Conservation (phyloP, 176 grass and related monocot genomes). For the Themeda triandra region DNA sequence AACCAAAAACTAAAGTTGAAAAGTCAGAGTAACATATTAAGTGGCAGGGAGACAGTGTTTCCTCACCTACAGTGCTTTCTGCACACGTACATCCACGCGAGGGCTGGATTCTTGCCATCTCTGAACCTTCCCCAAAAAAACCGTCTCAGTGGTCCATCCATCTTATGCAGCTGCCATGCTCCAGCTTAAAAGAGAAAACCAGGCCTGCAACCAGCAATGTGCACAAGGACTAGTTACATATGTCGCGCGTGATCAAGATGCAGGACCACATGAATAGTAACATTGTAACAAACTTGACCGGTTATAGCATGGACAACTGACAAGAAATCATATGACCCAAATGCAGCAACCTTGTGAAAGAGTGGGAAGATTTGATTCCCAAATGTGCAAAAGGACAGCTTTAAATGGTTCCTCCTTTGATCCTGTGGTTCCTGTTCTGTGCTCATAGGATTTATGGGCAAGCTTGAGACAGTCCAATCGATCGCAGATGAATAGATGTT, state of each 20-base stretch:
- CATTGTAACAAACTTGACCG: constrained; percentile 31
- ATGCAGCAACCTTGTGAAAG: constrained; percentile 6
- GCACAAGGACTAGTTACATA: constrained; percentile 42
- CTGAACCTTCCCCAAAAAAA: constrained; percentile 40
- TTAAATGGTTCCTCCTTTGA: neutral
- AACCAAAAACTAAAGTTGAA: neutral
- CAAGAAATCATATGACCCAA: constrained; percentile 12
- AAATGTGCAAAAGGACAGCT: neutral
- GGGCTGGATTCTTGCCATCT: constrained; percentile 33
- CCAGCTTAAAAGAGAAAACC: constrained; percentile 36
- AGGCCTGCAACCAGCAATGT: constrained; percentile 33
- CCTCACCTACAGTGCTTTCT: constrained; percentile 37
- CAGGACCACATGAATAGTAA: constrained; percentile 43
- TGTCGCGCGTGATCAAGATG: constrained; percentile 21
- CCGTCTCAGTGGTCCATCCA: constrained; percentile 37
- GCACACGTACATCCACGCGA: constrained; percentile 32
- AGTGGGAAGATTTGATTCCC: constrained; percentile 2
- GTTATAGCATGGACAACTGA: constrained; percentile 27
- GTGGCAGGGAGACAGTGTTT: constrained; percentile 25
- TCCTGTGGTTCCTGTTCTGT: neutral
- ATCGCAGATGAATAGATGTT: neutral
- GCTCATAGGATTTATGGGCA: neutral
- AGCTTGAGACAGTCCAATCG: constrained; percentile 34
- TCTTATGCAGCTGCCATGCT: constrained; percentile 30
- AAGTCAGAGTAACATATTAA: constrained; percentile 16